Percentiles rank a stretch among this genome's conserved stretches.
Evolutionary conservation across 1,139 yeast genomes (phyloP).

Genomic region (Trichomonascaceae sp.): DNA sequence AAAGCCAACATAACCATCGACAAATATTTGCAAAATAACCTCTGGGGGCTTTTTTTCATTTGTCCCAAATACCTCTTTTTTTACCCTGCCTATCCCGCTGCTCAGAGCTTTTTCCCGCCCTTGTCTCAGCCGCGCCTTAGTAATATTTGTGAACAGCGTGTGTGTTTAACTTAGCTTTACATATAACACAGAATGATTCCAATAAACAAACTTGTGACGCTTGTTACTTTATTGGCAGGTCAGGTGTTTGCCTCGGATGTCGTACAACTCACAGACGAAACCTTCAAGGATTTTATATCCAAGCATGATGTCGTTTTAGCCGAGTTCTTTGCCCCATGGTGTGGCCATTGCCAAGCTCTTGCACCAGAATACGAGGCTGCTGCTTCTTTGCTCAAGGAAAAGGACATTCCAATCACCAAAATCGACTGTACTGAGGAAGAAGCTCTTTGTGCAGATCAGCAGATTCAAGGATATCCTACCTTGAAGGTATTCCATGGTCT

Average conservation of each 20-base stretch:
- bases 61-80: not conserved
- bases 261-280: slow-evolving; percentile 51
- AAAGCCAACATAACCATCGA: not conserved
- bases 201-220: not conserved
- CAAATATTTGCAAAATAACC: not conserved
- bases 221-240: slow-evolving; percentile 38
- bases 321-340: slow-evolving; percentile 99
- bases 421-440: slow-evolving; percentile 87
- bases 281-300: slow-evolving; percentile 57
- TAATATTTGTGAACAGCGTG: not conserved
- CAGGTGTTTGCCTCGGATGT: slow-evolving; percentile 87
- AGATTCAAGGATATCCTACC: slow-evolving; percentile 87
- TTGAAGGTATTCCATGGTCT: slow-evolving; percentile 75
- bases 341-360: slow-evolving; percentile 93
- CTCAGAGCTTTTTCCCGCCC: not conserved
- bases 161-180: not conserved
- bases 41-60: not conserved
- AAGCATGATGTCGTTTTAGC: slow-evolving; percentile 79
- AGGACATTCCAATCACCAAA: slow-evolving; percentile 76
- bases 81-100: not conserved
- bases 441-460: slow-evolving; percentile 68
- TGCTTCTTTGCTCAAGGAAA: slow-evolving; percentile 62
- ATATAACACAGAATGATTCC: not conserved
- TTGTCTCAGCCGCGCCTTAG: not conserved
- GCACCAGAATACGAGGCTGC: slow-evolving; percentile 90